Conservation (phyloP, 208 protist species). For the Leishmania lainsoni region DNA sequence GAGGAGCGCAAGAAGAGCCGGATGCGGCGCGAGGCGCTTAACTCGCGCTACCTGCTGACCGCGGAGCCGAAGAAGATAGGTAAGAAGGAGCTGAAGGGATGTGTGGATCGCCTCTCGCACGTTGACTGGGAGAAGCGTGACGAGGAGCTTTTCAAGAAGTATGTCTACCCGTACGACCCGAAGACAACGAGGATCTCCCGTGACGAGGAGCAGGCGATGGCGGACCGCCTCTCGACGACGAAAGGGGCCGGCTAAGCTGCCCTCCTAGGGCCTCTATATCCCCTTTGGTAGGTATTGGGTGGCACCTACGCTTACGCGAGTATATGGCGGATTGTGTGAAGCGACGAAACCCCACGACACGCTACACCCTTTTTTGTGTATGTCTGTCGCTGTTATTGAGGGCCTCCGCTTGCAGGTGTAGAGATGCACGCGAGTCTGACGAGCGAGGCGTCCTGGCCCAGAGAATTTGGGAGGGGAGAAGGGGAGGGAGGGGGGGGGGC, state of each 20-base stretch:
- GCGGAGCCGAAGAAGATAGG: constrained; percentile 65
- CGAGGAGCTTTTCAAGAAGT: constrained; percentile 86
- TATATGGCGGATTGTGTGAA: background rate
- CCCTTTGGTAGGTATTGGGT: background rate
- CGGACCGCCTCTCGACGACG: constrained; percentile 74
- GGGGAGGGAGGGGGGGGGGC: background rate
- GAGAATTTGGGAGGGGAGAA: background rate
- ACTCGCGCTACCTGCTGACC: constrained; percentile 56
- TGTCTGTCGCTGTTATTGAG: background rate
- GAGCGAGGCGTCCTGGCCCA: background rate
- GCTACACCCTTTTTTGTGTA: background rate
- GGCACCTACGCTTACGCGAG: background rate
- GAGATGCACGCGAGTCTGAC: background rate
- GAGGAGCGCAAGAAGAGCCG: constrained; percentile 65
- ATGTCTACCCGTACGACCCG: constrained; percentile 85
- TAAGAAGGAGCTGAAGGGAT: constrained; percentile 69
- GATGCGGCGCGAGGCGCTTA: constrained; percentile 50
- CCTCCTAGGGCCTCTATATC: background rate
- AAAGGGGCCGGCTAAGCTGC: constrained; percentile 22
- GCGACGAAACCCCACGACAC: background rate
- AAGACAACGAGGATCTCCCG: constrained; percentile 64
- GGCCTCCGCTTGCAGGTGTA: background rate
- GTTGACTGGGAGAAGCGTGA: constrained; percentile 82
- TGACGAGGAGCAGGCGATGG: constrained; percentile 64
- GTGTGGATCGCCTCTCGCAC: constrained; percentile 69